A percentile compares a stretch with the other conserved stretches of the same genome.
These are phyloP conservation scores for Hymenoscyphus linearis DNA, from an alignment of 2,329 filamentous ascomycete genomes.

Conservation along the genomic window DNA sequence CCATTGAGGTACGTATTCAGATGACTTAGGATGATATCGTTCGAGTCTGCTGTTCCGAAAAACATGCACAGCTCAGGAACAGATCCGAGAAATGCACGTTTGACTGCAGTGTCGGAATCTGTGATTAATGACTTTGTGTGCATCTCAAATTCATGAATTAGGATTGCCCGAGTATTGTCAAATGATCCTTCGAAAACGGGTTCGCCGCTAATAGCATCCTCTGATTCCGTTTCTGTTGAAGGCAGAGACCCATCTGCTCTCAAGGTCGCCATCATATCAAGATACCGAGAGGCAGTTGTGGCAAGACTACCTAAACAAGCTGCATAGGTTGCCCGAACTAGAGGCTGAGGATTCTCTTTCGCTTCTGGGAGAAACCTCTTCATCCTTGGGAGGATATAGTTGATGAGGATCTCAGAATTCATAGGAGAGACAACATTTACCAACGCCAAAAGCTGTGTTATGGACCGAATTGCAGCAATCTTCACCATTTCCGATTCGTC, in stretches of 20 bases:
- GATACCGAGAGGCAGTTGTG: slow-evolving; percentile 74
- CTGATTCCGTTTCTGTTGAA: slow-evolving; percentile 71
- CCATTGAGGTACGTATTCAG: slow-evolving; percentile 97
- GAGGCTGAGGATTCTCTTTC: slow-evolving; percentile 52
- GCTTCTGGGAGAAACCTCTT: slow-evolving; percentile 51
- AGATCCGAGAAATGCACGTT: slow-evolving; percentile 84
- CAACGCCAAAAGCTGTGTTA: slow-evolving; percentile 83
- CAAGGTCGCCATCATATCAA: slow-evolving; percentile 87
- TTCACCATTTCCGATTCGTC: slow-evolving; percentile 82
- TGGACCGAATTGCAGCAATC: slow-evolving; percentile 75
- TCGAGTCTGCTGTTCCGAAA: slow-evolving; percentile 85
- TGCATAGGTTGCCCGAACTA: slow-evolving; percentile 87
- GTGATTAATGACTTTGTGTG: slow-evolving; percentile 89
- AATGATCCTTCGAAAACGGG: slow-evolving; percentile 77
- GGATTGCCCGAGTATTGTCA: slow-evolving; percentile 77
- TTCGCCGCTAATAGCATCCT: slow-evolving; percentile 62
- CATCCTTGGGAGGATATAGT: slow-evolving; percentile 62
- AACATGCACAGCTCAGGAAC: slow-evolving; percentile 92
- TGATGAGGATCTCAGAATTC: slow-evolving; percentile 63
- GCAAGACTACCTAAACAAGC: slow-evolving; percentile 87
- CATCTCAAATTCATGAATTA: slow-evolving; percentile 76
- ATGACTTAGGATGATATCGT: slow-evolving; percentile 93
- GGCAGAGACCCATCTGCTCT: slow-evolving; percentile 77
- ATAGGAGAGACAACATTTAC: slow-evolving; percentile 82
- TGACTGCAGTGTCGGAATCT: slow-evolving; percentile 78